These are phyloP conservation scores for Kewa caespitosa DNA, from an alignment of 179 eudicot species.

Conservation along the genomic window DNA sequence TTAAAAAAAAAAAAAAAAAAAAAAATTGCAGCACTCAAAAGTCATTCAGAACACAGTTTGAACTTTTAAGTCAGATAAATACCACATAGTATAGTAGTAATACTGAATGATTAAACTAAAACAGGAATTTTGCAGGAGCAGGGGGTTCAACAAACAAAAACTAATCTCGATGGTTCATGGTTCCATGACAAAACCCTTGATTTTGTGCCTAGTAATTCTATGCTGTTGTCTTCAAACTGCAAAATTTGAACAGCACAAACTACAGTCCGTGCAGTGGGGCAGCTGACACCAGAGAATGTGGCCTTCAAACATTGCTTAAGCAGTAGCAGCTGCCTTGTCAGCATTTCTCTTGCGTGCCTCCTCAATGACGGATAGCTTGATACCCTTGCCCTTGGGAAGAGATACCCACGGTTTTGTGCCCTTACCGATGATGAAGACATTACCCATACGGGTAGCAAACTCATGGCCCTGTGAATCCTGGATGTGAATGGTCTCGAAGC, in stretches of 20 bases:
- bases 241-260: not conserved
- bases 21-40: too few relatives aligned
- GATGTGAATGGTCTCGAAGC: slow-evolving; percentile 63
- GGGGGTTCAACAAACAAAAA: too few relatives aligned
- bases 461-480: slow-evolving; percentile 60
- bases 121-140: too few relatives aligned
- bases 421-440: slow-evolving; percentile 62
- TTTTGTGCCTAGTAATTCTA: not conserved
- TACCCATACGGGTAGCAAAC: slow-evolving; percentile 59
- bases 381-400: slow-evolving; percentile 69
- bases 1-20: too few relatives aligned
- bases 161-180: too few relatives aligned
- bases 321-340: slow-evolving; percentile 27
- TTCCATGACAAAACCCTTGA: not conserved
- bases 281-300: not conserved
- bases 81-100: too few relatives aligned
- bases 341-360: slow-evolving; percentile 41
- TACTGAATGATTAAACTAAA: too few relatives aligned
- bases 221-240: too few relatives aligned
- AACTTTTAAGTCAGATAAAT: too few relatives aligned
- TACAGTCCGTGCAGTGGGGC: too few relatives aligned
- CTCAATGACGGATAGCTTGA: slow-evolving; percentile 55
- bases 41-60: too few relatives aligned
- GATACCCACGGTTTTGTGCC: slow-evolving; percentile 68
- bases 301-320: slow-evolving; percentile 6